phyloP scores from a whole-genome alignment of 148 eudicot genomes.

The Persicaria maculosa region DNA sequence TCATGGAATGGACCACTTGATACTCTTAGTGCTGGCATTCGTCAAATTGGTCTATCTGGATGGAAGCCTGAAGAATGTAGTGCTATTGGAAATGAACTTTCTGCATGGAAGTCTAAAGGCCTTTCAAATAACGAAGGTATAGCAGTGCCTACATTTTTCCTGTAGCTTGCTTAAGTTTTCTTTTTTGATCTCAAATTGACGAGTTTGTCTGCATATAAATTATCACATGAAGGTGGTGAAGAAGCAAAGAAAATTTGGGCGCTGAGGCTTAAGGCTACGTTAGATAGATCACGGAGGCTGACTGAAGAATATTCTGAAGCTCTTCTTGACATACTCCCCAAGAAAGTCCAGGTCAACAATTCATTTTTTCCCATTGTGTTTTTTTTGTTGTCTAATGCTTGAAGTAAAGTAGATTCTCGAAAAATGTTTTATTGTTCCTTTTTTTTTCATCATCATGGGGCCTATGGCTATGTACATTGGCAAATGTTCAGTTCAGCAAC shows the following conservation, averaged over 20 bases:
- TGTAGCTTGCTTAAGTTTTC: neutral
- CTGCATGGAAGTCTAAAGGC: constrained; percentile 76
- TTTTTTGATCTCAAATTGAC: neutral
- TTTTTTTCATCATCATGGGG: neutral
- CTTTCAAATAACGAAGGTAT: constrained; percentile 72
- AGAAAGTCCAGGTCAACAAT: constrained; percentile 42
- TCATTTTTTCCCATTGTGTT: neutral
- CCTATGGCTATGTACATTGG: neutral
- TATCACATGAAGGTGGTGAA: constrained; percentile 31
- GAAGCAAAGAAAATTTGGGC: constrained; percentile 86
- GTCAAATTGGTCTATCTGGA: constrained; percentile 76
- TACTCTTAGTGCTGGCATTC: constrained; percentile 59
- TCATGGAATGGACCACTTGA: constrained; percentile 73
- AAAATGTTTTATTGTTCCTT: neutral
- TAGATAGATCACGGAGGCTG: constrained; percentile 88
- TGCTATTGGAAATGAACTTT: constrained; percentile 70
- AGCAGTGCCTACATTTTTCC: constrained; percentile 1
- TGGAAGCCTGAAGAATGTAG: constrained; percentile 77
- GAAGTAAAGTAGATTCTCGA: neutral
- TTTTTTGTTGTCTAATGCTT: neutral
- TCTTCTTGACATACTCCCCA: constrained; percentile 74
- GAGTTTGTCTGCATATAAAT: constrained; percentile 29
- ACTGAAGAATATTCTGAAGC: constrained; percentile 94
- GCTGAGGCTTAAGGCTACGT: constrained; percentile 87
- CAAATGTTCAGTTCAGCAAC: neutral